phyloP scores from a whole-genome alignment of 2,329 filamentous ascomycete species.

The Ophiostoma australiae region DNA sequence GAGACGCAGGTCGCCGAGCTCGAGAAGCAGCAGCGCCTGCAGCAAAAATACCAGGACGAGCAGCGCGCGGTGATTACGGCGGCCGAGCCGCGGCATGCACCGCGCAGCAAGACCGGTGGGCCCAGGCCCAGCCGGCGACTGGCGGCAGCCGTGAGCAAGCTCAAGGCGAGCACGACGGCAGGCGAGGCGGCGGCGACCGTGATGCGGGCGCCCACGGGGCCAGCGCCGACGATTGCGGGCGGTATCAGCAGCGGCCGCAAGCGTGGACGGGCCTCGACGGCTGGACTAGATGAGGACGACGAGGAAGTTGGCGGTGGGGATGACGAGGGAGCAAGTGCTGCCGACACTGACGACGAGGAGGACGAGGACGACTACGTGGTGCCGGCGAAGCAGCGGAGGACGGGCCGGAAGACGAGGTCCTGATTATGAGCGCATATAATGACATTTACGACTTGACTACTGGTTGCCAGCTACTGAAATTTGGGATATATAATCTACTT shows the following conservation, averaged over 20 bases:
- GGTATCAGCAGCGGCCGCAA: constrained; percentile 30
- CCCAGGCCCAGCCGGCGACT: constrained; percentile 33
- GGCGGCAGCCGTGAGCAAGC: constrained; percentile 34
- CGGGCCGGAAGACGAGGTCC: constrained; percentile 23
- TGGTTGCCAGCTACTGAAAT: not conserved
- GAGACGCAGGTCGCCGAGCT: constrained; percentile 20
- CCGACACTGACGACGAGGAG: constrained; percentile 13
- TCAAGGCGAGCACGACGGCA: constrained; percentile 30
- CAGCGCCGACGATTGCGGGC: constrained; percentile 14
- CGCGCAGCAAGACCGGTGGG: constrained; percentile 26
- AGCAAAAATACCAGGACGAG: constrained; percentile 14
- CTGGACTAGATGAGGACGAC: constrained; percentile 11
- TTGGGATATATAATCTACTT: not conserved
- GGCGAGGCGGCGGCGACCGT: constrained; percentile 23
- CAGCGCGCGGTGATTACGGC: constrained; percentile 20
- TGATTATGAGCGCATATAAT: not conserved
- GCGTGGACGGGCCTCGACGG: constrained; percentile 26
- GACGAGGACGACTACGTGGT: not conserved
- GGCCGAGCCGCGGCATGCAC: constrained; percentile 30
- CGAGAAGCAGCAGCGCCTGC: constrained; percentile 14
- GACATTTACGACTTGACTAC: not conserved
- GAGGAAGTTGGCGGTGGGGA: constrained; percentile 24
- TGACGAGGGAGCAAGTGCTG: constrained; percentile 23
- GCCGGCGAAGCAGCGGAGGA: constrained; percentile 14
- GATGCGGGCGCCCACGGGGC: constrained; percentile 12